Evolutionary conservation across 768 basidiomycete species (phyloP), one percentile per base, ranked within the genome.

Genomic region (Candolleomyces aberdarensis): DNA sequence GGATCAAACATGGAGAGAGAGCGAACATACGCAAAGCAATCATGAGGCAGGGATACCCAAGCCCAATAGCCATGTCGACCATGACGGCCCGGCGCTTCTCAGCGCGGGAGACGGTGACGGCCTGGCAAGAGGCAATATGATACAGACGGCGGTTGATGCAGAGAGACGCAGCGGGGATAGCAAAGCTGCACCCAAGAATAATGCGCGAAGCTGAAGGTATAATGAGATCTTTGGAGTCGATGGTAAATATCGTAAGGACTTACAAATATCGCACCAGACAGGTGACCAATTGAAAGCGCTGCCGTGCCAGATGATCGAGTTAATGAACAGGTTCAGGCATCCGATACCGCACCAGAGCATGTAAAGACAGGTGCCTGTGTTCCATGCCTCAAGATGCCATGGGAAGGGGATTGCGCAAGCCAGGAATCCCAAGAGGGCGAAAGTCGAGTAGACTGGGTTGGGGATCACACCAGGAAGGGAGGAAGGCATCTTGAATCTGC

Each of bases 261-360:
- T 62, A 81, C 81, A 79, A 65, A 83, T 80, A 67, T 89, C 87
- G 67, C 88, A 89, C 86, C 86, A 89, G 6, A 83, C 74, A 6
- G 85, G 85, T 7, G 83, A 80, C 66, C 66, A 73, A 65, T 86
- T 82, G 50, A 81, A 75, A 10, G 79, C 78, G 66, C 82, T 87
- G 20, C 80, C 75, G 60, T 76, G 76, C 92, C 92, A 94, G 13
- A 92, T 67, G 44, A 92, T 74, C 3, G 85, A 80, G 73, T 93
- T 88, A 64, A 92, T 72, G 65, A 83, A 86, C 51, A 78, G 72
- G 55, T 80, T 80, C 48, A 92, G 79, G 69, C 85, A 86, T 15
- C 75, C 76, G 7, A 84, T 54, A 1, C 80, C 83, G 7, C 80
- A 78, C 92, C 91, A 93, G 44, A 56, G 46, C 59, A 60, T 60